A percentile compares a stretch with the other conserved stretches of the same genome.
Conservation (phyloP, 1,139 yeast genomes). For the Candida pseudocylindracea region DNA sequence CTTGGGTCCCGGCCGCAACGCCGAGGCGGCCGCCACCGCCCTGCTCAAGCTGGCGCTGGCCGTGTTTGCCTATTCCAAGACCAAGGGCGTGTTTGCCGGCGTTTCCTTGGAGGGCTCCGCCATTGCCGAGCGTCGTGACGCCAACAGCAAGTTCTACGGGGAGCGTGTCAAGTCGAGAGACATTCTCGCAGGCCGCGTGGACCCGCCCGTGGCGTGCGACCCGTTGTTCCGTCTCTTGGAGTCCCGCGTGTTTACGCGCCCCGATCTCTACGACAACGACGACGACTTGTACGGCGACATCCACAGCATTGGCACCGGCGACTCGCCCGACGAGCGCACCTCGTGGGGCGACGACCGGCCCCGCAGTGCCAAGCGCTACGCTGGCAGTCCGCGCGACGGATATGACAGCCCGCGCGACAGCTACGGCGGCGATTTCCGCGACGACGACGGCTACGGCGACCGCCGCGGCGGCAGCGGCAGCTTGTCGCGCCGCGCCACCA, state of each 20-base stretch:
- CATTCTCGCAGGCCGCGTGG: slow-evolving; percentile 69
- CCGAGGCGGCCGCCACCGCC: slow-evolving; percentile 95
- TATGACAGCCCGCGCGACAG: not conserved
- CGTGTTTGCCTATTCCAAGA: slow-evolving; percentile 80
- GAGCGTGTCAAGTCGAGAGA: slow-evolving; percentile 64
- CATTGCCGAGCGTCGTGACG: slow-evolving; percentile 86
- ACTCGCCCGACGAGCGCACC: slow-evolving; percentile 16
- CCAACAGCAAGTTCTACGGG: slow-evolving; percentile 89
- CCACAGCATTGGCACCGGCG: slow-evolving; percentile 36
- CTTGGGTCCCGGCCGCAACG: slow-evolving; percentile 98
- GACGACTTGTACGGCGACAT: slow-evolving; percentile 51
- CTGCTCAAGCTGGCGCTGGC: slow-evolving; percentile 79
- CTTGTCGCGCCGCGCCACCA: not conserved
- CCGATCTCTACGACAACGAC: slow-evolving; percentile 28
- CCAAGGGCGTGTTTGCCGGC: slow-evolving; percentile 94
- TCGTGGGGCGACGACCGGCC: slow-evolving; percentile 5
- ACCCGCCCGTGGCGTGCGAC: slow-evolving; percentile 87
- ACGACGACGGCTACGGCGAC: slow-evolving; percentile 7
- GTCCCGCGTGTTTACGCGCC: slow-evolving; percentile 52
- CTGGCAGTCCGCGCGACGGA: slow-evolving; percentile 10
- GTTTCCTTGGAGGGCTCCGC: slow-evolving; percentile 94
- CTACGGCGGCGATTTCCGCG: slow-evolving; percentile 11
- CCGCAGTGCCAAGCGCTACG: slow-evolving; percentile 13
- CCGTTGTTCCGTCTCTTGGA: slow-evolving; percentile 72
- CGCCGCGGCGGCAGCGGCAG: not conserved